phyloP scores from a whole-genome alignment of 2,329 filamentous ascomycete species.

The Talaromyces verruculosus region DNA sequence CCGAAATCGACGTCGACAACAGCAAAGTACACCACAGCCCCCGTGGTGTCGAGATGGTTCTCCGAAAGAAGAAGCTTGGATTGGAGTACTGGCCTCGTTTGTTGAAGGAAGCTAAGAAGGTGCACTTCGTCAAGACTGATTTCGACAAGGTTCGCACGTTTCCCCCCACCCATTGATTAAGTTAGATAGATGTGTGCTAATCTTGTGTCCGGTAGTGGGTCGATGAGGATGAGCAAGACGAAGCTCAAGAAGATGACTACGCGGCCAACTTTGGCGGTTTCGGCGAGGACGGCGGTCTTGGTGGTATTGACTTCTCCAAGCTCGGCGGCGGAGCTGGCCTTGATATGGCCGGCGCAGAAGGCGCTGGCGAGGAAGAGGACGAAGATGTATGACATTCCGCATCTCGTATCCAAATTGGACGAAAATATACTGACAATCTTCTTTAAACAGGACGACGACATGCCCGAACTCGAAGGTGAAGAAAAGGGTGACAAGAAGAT shows the following conservation, averaged over 20 bases:
- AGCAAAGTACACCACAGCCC: constrained; percentile 85
- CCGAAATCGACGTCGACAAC: constrained; percentile 80
- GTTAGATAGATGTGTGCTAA: no score
- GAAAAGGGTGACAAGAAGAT: constrained; percentile 38
- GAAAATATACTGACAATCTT: background rate
- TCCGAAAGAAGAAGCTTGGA: constrained; percentile 95
- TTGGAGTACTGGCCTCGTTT: constrained; percentile 94
- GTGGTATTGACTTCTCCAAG: constrained; percentile 93
- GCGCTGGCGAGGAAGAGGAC: constrained; percentile 46
- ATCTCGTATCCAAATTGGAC: no score
- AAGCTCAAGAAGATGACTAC: constrained; percentile 75
- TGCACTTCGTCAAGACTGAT: constrained; percentile 96
- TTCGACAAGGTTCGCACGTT: constrained; percentile 75
- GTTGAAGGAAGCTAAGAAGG: constrained; percentile 83
- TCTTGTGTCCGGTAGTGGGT: no score
- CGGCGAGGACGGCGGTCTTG: constrained; percentile 67
- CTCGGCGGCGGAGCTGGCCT: constrained; percentile 55
- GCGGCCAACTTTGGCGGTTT: constrained; percentile 54
- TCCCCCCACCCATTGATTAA: background rate
- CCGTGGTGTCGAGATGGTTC: constrained; percentile 84
- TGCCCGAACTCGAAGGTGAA: constrained; percentile 75
- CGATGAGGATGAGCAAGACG: constrained; percentile 97
- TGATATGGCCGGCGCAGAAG: constrained; percentile 27
- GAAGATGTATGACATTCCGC: constrained; percentile 15
- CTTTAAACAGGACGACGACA: constrained; percentile 65